Evolutionary conservation across 495 filamentous ascomycete genomes (phyloP), one percentile per base, ranked within the genome.

Genomic region (Daldinia caldariorum): DNA sequence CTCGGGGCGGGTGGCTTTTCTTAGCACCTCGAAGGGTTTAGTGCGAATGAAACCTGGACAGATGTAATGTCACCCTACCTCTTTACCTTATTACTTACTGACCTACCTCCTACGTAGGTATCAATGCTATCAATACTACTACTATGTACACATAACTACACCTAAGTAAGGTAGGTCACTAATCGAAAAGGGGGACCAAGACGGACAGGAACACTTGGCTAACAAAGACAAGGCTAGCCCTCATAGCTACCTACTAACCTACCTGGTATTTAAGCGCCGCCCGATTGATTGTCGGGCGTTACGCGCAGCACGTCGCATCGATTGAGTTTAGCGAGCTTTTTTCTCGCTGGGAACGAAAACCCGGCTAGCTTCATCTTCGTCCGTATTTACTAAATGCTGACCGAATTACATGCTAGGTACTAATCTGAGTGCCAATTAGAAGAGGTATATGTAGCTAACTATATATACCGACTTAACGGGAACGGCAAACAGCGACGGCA

Each of bases 1-100:
- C 57, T 67, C 41, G 56, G 68, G 63, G 63, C 63, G 53, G 45
- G 68, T 71, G 63, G 63, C 69, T 63, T 59, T 61, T 55, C 43
- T 61, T 38, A 62, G 16, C 1, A 41, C 38, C 47, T 57, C n/a
- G 14, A 53, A 6, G 7, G 8, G 20, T 39, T 10, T 35, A 7
- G 34, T 35, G 34, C 22, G 56, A 56, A 56, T 66, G 51, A 65
- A 62, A 62, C 58, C 32, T 53, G 26, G 29, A 47, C 47, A 49
- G 31, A 47, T 60, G 58, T 31, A 53, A 53, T 43, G 9, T 14
- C 9, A 37, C 39, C 34, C 41, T 64, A 57, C 63, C 8, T 51
- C 13, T 26, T 32, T 53, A 53, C 49, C 2, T 37, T 26, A 3
- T 26, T 26, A 26, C 26, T 3, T n/a, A n/a, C n/a, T n/a, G n/a